Evolutionary conservation across 2,329 filamentous ascomycete genomes (phyloP).

Genomic region (Aspergillus sp.): DNA sequence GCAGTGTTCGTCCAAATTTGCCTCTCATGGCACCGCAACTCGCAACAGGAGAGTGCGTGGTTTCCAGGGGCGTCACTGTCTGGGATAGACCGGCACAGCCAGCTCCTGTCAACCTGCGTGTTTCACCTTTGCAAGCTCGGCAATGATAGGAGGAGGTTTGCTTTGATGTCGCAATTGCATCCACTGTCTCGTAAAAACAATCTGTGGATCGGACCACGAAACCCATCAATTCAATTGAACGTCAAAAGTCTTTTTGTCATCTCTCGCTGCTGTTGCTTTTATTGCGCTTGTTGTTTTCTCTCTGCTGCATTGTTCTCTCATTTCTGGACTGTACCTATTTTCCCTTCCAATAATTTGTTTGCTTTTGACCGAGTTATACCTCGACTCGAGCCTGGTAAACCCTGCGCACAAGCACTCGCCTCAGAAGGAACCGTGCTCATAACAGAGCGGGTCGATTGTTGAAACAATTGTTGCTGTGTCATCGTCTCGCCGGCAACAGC

Average conservation of each 20-base stretch:
- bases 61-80: constrained; percentile 6
- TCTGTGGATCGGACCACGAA: neutral
- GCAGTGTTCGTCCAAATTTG: neutral
- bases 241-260: neutral
- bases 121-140: constrained; percentile 11
- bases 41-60: neutral
- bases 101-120: neutral
- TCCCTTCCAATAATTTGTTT: neutral
- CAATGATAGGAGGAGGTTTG: constrained; percentile 7
- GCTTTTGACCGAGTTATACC: constrained; percentile 6
- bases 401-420: constrained; percentile 6
- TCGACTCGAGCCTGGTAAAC: neutral
- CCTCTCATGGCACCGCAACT: neutral
- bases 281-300: constrained; percentile 1
- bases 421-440: constrained; percentile 17
- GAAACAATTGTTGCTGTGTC: neutral
- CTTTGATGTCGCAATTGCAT: constrained; percentile 16
- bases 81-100: constrained; percentile 4
- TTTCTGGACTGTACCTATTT: neutral
- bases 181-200: constrained; percentile 19
- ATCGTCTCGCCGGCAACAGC: neutral
- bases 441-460: constrained; percentile 16
- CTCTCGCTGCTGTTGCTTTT: neutral
- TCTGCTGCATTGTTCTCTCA: neutral
- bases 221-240: neutral